These are phyloP conservation scores for Lachancea meyersii DNA, from an alignment of 805 yeast species.

Conservation along the genomic window DNA sequence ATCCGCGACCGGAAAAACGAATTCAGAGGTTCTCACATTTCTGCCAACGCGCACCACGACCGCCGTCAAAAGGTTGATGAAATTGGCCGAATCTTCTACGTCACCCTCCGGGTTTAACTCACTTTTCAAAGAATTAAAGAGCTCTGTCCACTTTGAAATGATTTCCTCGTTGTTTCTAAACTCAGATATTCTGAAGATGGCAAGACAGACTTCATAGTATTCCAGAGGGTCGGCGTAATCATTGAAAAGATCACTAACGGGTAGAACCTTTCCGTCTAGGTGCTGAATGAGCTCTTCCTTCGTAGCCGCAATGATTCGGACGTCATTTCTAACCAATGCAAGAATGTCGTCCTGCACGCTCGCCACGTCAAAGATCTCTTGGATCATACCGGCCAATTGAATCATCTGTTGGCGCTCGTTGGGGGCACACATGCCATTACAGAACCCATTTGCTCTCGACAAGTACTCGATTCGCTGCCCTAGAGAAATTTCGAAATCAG, in stretches of 20 bases:
- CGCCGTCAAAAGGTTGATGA: constrained; percentile 35
- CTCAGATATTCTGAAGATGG: constrained; percentile 77
- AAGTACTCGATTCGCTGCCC: constrained; percentile 77
- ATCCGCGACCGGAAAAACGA: constrained; percentile 72
- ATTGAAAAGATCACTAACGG: constrained; percentile 76
- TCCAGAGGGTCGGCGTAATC: constrained; percentile 83
- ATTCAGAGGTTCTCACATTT: constrained; percentile 59
- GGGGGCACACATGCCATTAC: constrained; percentile 78
- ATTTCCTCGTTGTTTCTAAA: constrained; percentile 81
- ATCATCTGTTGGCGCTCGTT: constrained; percentile 70
- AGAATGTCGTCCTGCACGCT: constrained; percentile 59
- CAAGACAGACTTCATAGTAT: constrained; percentile 73
- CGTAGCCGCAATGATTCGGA: constrained; percentile 39
- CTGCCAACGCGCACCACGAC: constrained; percentile 49
- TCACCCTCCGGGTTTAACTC: constrained; percentile 24
- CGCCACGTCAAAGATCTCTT: constrained; percentile 81
- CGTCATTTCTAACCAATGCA: constrained; percentile 44
- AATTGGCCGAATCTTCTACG: constrained; percentile 30
- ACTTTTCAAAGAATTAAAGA: constrained; percentile 47
- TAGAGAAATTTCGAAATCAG: constrained; percentile 62
- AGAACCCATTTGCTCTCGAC: constrained; percentile 88
- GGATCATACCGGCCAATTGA: constrained; percentile 59
- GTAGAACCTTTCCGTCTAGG: constrained; percentile 58
- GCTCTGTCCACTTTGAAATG: constrained; percentile 68
- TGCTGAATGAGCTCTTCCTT: constrained; percentile 45